Evolutionary conservation across 75 land plant species (phyloP).

Genomic region (Chamaecyparis obtusa): DNA sequence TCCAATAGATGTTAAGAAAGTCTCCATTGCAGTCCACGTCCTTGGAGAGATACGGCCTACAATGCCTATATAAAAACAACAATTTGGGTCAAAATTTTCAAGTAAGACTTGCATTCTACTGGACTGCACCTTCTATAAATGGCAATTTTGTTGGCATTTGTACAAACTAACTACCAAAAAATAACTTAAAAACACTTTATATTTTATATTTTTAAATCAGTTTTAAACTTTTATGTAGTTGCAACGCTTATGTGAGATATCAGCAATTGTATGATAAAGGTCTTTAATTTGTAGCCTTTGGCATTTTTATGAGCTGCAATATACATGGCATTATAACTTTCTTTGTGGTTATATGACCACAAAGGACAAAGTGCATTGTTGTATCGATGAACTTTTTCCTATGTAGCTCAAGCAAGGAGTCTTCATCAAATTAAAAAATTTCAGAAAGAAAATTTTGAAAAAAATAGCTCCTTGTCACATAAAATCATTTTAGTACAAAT

Average conservation of each 20-base stretch:
- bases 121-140: background rate
- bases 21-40: conserved; percentile 97
- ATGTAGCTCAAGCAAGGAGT: too few species aligned
- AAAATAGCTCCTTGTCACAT: too few species aligned
- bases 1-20: conserved; percentile 80
- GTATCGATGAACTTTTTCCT: too few species aligned
- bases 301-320: background rate
- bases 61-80: conserved; percentile 62
- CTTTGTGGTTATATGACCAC: background rate
- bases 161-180: background rate
- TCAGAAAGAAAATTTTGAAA: too few species aligned
- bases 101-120: background rate
- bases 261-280: background rate
- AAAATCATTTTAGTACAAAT: too few species aligned
- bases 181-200: background rate
- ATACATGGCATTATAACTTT: background rate
- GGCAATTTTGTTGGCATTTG: background rate
- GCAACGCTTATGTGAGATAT: background rate
- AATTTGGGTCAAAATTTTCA: background rate
- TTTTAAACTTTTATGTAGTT: background rate
- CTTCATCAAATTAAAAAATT: too few species aligned
- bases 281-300: background rate
- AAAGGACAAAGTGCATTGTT: background rate
- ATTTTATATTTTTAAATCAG: background rate
- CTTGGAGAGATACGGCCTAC: conserved; percentile 96